These are phyloP conservation scores for Kwoniella dendrophila DNA, from an alignment of 768 basidiomycete genomes.

Conservation along the genomic window DNA sequence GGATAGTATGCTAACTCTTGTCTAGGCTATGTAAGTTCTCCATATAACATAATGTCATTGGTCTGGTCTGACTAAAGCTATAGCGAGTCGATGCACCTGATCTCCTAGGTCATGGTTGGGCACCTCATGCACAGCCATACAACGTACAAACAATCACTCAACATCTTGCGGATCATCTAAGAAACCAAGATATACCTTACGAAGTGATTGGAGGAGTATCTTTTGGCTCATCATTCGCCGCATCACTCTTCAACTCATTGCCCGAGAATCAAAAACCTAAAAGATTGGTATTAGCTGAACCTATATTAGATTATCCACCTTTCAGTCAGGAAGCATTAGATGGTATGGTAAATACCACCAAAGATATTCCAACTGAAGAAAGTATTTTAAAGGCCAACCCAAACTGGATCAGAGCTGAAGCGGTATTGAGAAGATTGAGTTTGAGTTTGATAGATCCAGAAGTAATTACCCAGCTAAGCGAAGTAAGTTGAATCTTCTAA, in stretches of 20 bases:
- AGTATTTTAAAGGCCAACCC: slow-evolving; percentile 23
- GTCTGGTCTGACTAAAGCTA: background rate
- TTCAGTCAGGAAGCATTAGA: slow-evolving; percentile 1
- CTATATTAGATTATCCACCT: slow-evolving; percentile 18
- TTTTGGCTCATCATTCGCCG: slow-evolving; percentile 23
- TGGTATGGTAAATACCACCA: slow-evolving; percentile 15
- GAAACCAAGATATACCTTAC: slow-evolving; percentile 15
- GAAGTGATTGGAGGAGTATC: slow-evolving; percentile 32
- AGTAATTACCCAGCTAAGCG: slow-evolving; percentile 19
- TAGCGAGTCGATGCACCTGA: slow-evolving; percentile 33
- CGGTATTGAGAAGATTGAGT: slow-evolving; percentile 20
- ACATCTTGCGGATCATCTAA: slow-evolving; percentile 25
- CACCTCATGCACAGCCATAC: slow-evolving; percentile 19
- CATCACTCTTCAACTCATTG: background rate
- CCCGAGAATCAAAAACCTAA: slow-evolving; percentile 13
- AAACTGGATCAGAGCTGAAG: slow-evolving; percentile 23
- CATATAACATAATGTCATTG: background rate
- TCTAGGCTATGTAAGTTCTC: slow-evolving; percentile 5
- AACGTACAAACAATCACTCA: slow-evolving; percentile 15
- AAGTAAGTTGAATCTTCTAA: slow-evolving; percentile 7
- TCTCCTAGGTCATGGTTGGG: slow-evolving; percentile 30
- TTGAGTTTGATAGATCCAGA: slow-evolving; percentile 22
- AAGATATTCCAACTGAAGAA: slow-evolving; percentile 18
- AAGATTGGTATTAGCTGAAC: slow-evolving; percentile 25
- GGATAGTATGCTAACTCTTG: background rate